phyloP scores from a whole-genome alignment of 306 rosid genomes.

The Neltuma alba region DNA sequence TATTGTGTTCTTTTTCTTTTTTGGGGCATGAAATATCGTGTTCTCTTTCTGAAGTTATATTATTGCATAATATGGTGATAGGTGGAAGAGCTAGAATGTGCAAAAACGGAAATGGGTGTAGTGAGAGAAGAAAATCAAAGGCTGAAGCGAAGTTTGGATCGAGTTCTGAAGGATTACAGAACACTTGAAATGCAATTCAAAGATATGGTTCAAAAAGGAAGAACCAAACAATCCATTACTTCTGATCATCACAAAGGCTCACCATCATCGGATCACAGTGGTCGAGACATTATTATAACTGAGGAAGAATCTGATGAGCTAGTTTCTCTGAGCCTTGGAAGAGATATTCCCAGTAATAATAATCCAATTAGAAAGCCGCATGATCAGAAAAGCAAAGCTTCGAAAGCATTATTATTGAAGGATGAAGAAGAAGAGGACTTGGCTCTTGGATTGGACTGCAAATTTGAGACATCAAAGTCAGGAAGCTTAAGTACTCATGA shows the following conservation, averaged over 20 bases:
- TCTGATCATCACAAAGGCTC: no score
- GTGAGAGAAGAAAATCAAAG: constrained; percentile 69
- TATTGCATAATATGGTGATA: no score
- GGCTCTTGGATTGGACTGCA: constrained; percentile 62
- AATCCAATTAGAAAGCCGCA: constrained; percentile 18
- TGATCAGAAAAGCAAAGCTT: constrained; percentile 35
- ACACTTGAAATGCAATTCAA: constrained; percentile 57
- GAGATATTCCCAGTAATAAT: constrained; percentile 22
- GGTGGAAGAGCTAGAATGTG: constrained; percentile 54
- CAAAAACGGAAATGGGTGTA: constrained; percentile 66
- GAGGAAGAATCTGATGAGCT: constrained; percentile 59
- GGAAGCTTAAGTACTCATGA: constrained; percentile 30
- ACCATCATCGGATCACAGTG: no score
- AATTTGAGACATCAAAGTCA: constrained; percentile 50
- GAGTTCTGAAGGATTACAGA: constrained; percentile 59
- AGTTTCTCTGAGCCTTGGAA: constrained; percentile 76
- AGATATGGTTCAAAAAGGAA: constrained; percentile 41
- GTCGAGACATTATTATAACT: constrained; percentile 10
- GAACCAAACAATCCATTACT: constrained; percentile 34
- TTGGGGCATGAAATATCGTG: no score
- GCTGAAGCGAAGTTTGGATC: constrained; percentile 56
- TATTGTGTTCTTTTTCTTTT: no score
- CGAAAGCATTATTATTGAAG: constrained; percentile 19
- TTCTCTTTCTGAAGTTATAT: no score
- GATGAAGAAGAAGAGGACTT: constrained; percentile 40